phyloP scores from a whole-genome alignment of 2,329 filamentous ascomycete genomes.

The Colletotrichum endophyticum region DNA sequence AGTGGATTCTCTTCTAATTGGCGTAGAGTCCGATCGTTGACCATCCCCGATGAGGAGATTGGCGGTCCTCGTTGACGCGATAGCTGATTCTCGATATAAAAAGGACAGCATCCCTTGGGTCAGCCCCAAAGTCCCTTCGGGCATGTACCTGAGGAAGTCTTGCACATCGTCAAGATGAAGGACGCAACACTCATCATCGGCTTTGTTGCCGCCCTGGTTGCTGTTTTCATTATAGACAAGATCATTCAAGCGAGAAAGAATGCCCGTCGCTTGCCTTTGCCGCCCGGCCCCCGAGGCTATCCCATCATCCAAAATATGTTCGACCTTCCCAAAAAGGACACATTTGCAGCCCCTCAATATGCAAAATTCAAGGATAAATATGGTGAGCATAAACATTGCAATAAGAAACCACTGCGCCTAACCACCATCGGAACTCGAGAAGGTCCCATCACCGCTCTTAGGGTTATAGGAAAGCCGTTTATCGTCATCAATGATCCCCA shows the following conservation, averaged over 20 bases:
- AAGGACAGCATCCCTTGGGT: neutral
- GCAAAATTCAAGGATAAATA: slow-evolving; percentile 35
- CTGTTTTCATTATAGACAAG: neutral
- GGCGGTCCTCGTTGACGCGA: neutral
- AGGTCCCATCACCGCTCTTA: slow-evolving; percentile 34
- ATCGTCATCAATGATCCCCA: slow-evolving; percentile 42
- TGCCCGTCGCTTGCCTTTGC: neutral
- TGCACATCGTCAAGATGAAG: neutral
- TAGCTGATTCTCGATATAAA: neutral
- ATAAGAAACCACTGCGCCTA: neutral
- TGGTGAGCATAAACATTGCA: neutral
- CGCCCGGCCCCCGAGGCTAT: slow-evolving; percentile 32
- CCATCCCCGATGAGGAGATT: neutral
- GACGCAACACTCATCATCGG: neutral
- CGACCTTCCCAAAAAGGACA: slow-evolving; percentile 42
- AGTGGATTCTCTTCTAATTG: neutral
- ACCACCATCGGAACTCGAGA: neutral
- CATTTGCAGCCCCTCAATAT: slow-evolving; percentile 36
- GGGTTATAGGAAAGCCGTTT: slow-evolving; percentile 41
- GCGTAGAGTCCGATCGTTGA: neutral
- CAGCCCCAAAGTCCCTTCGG: neutral
- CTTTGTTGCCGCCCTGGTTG: neutral
- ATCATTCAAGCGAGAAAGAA: neutral
- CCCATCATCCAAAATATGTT: slow-evolving; percentile 50
- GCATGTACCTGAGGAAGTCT: neutral